A percentile compares a stretch with the other conserved stretches of the same genome.
Evolutionary conservation across 345 rosid species (phyloP).

Genomic region (Gossypioides kirkii): DNA sequence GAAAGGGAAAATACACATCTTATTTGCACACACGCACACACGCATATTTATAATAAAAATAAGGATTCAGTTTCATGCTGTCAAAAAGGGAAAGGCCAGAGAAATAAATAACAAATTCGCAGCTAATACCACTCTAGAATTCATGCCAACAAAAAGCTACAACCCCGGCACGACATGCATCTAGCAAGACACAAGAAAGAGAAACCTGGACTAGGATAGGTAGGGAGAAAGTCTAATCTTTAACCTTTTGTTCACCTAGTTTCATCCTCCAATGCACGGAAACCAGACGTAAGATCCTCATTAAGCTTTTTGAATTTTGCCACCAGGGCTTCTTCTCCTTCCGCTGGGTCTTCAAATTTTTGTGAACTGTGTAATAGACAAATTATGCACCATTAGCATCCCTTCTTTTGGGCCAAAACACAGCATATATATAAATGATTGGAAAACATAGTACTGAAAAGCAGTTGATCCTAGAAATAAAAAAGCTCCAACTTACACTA

Average conservation of each 20-base stretch:
- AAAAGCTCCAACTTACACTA: conserved; percentile 56
- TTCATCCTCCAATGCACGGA: conserved; percentile 96
- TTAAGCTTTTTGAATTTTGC: conserved; percentile 78
- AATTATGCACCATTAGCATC: conserved; percentile 2
- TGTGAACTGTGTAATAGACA: conserved; percentile 60
- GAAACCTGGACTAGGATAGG: conserved; percentile 3
- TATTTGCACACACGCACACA: conserved; percentile 29
- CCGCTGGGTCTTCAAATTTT: conserved; percentile 98
- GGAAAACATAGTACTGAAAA: too few relatives aligned
- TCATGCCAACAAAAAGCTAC: conserved; percentile 19
- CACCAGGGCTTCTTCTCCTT: conserved; percentile 85
- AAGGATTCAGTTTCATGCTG: neutral
- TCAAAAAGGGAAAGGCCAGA: conserved; percentile 2
- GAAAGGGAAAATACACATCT: conserved; percentile 19
- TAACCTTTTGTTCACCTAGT: conserved; percentile 52
- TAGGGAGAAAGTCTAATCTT: neutral
- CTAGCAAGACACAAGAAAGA: conserved; percentile 15
- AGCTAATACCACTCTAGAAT: conserved; percentile 15
- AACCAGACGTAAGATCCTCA: conserved; percentile 85
- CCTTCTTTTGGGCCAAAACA: neutral
- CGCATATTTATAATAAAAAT: neutral
- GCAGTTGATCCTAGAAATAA: too few relatives aligned
- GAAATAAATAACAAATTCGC: conserved; percentile 7
- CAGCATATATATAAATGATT: too few relatives aligned
- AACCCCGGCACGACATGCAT: neutral